Percentiles rank a stretch among this genome's conserved stretches.
Evolutionary conservation across 108 stramenopile genomes (phyloP).

Genomic region (Cyclotella baltica): DNA sequence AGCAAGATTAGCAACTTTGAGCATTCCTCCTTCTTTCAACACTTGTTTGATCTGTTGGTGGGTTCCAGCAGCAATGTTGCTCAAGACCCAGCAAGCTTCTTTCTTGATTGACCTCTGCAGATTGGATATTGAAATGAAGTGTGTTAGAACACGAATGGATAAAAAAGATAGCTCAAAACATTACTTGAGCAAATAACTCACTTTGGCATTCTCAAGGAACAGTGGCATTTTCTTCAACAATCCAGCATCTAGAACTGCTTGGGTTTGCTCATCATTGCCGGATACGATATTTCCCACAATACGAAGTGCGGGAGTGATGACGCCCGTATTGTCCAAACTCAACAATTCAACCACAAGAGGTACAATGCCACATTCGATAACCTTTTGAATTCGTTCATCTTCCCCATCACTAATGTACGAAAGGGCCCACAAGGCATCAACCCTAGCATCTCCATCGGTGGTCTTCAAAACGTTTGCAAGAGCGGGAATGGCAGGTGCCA

Average conservation of each 20-base stretch:
- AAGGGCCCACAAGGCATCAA: conserved; percentile 91
- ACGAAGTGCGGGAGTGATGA: conserved; percentile 84
- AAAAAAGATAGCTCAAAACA: background rate
- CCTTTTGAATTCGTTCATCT: conserved; percentile 77
- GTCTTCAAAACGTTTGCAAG: conserved; percentile 51
- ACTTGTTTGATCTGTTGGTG: conserved; percentile 71
- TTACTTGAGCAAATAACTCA: background rate
- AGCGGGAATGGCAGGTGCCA: conserved; percentile 67
- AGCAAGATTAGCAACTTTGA: conserved; percentile 59
- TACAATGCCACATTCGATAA: conserved; percentile 64
- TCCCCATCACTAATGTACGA: conserved; percentile 91
- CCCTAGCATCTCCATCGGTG: conserved; percentile 47
- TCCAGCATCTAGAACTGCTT: conserved; percentile 86
- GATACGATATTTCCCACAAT: conserved; percentile 95
- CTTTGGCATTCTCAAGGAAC: conserved; percentile 42
- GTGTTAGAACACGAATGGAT: background rate
- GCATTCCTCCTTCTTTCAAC: conserved; percentile 55
- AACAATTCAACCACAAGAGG: conserved; percentile 65
- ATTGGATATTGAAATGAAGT: background rate
- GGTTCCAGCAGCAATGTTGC: conserved; percentile 95
- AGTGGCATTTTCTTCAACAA: conserved; percentile 25
- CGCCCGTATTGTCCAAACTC: conserved; percentile 22
- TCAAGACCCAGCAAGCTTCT: conserved; percentile 91
- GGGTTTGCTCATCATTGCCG: conserved; percentile 89
- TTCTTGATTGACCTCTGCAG: conserved; percentile 76